Evolutionary conservation across 805 yeast species (phyloP).

Genomic region (Kuraishia capsulata): DNA sequence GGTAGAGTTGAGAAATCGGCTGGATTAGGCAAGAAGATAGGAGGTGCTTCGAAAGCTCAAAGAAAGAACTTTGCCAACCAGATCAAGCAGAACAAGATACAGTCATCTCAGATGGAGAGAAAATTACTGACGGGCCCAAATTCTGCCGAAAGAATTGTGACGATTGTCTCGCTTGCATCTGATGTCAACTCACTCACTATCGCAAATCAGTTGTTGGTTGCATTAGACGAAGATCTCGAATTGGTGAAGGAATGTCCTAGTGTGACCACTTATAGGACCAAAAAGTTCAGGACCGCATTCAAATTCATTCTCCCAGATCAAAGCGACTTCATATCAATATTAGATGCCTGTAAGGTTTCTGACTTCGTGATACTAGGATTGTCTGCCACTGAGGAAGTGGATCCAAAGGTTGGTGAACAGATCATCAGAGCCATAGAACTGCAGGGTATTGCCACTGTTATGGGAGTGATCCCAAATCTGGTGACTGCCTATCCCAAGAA

Average conservation of each 20-base stretch:
- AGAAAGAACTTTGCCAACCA: conserved; percentile 77
- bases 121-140: conserved; percentile 70
- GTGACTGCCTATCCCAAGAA: conserved; percentile 59
- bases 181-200: conserved; percentile 57
- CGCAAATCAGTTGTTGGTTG: conserved; percentile 38
- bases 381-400: conserved; percentile 81
- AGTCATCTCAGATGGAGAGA: conserved; percentile 46
- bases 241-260: conserved; percentile 31
- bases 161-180: conserved; percentile 68
- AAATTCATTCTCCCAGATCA: conserved; percentile 69
- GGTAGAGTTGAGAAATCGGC: conserved; percentile 78
- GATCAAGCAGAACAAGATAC: conserved; percentile 61
- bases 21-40: conserved; percentile 25
- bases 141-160: conserved; percentile 79
- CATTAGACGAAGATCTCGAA: conserved; percentile 22
- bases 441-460: conserved; percentile 82
- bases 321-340: conserved; percentile 52
- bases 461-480: conserved; percentile 73
- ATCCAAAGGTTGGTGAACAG: conserved; percentile 74
- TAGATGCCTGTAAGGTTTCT: conserved; percentile 83
- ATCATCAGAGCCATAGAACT: conserved; percentile 79
- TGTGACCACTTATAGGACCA: conserved; percentile 42
- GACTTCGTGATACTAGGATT: conserved; percentile 88
- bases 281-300: conserved; percentile 66
- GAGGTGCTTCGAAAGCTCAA: conserved; percentile 39